A percentile compares a stretch with the other conserved stretches of the same genome.
These are phyloP conservation scores for Rhexocercosporidium sp. DNA, from an alignment of 2,329 filamentous ascomycete genomes.

Conservation along the genomic window DNA sequence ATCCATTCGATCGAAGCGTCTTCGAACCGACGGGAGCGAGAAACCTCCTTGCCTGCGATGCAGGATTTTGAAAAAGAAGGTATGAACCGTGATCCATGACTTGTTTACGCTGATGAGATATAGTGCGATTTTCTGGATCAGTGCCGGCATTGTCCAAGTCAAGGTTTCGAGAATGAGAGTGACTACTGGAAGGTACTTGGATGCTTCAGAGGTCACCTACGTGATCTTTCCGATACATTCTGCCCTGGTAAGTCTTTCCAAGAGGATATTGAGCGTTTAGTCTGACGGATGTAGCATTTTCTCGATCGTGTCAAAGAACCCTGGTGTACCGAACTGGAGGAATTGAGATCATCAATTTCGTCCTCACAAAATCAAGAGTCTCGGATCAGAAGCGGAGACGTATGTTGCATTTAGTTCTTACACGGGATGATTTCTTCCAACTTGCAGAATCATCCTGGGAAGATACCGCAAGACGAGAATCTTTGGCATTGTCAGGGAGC, in stretches of 20 bases:
- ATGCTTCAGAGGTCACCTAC: constrained; percentile 28
- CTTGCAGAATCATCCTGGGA: constrained; percentile 26
- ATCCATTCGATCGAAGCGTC: background rate
- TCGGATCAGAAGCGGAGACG: constrained; percentile 28
- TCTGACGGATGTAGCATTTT: constrained; percentile 22
- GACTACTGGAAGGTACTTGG: constrained; percentile 37
- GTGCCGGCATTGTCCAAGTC: constrained; percentile 30
- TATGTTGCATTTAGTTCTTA: constrained; percentile 26
- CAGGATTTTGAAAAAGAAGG: constrained; percentile 20
- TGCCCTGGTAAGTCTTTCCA: constrained; percentile 25
- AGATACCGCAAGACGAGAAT: constrained; percentile 13
- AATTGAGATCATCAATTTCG: constrained; percentile 26
- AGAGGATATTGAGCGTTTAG: background rate
- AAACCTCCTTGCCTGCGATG: constrained; percentile 20
- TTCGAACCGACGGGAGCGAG: constrained; percentile 4
- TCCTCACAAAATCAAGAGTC: constrained; percentile 29
- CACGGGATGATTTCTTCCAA: constrained; percentile 22
- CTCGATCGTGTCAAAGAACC: constrained; percentile 21
- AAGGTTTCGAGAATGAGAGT: constrained; percentile 28
- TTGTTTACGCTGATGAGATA: background rate
- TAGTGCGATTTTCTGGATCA: constrained; percentile 27
- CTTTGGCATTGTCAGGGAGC: constrained; percentile 18
- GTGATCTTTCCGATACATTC: constrained; percentile 24
- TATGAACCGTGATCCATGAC: background rate
- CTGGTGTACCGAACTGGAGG: constrained; percentile 18